phyloP scores from a whole-genome alignment of 78 protist genomes.

The Dictyostelium capitatum region DNA sequence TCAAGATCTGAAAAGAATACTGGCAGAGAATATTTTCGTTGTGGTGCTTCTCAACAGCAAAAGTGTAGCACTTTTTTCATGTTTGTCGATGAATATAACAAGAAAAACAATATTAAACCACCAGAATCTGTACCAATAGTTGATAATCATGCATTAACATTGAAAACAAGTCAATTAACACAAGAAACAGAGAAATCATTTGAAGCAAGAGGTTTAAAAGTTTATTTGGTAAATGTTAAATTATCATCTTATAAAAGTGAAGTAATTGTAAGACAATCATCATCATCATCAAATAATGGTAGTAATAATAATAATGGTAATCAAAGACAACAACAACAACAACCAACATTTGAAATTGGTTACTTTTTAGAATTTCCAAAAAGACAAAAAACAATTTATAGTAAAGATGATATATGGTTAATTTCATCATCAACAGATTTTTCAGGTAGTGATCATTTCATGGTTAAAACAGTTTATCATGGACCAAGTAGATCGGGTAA shows the following conservation, averaged over 20 bases:
- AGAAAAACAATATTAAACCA: background rate
- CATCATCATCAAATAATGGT: background rate
- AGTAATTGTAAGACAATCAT: conserved; percentile 14
- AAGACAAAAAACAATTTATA: conserved; percentile 17
- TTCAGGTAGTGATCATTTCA: background rate
- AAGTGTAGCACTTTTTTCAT: conserved; percentile 17
- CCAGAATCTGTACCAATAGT: background rate
- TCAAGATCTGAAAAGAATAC: conserved; percentile 34
- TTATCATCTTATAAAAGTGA: background rate
- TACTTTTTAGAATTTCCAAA: conserved; percentile 42
- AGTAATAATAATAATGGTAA: background rate
- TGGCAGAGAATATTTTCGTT: conserved; percentile 51
- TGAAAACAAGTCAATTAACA: background rate
- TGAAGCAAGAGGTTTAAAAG: conserved; percentile 32
- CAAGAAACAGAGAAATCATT: conserved; percentile 25
- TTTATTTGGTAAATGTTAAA: conserved; percentile 20
- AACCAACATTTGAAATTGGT: background rate
- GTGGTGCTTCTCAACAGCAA: conserved; percentile 3
- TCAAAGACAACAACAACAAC: background rate
- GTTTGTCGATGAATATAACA: conserved; percentile 23
- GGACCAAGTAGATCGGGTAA: conserved; percentile 41
- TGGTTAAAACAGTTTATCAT: conserved; percentile 61
- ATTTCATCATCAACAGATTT: conserved; percentile 33
- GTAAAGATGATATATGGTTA: conserved; percentile 87
- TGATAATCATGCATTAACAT: conserved; percentile 17